Evolutionary conservation across 352 stramenopile genomes (phyloP), one percentile per base, ranked within the genome.

Genomic region (Globisporangium megalacanthum): DNA sequence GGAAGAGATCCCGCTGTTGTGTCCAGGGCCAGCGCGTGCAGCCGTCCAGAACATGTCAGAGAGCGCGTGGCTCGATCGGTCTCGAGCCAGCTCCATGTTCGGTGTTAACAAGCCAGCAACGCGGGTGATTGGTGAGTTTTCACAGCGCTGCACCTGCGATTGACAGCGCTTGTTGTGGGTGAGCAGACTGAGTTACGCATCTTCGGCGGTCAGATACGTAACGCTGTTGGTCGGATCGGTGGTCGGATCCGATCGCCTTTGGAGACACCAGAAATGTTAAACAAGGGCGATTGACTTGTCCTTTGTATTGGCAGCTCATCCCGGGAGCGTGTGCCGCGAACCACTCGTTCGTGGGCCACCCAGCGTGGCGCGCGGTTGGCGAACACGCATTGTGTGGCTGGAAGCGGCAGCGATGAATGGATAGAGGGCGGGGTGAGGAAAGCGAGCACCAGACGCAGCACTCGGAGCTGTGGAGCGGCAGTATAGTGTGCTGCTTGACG

Each of bases 281-380:
- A 47, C 41, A 10, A 6, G 39, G 39, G 39, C 11, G 39, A 22
- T 8, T 47, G 41, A 47, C 41, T 47, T 47, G 41, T 15, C 14
- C 15, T 47, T 47, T 47, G 41, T 47, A 47, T 47, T 15, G 15
- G 14, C 41, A 15, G n/a, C 41, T 29, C 41, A 47, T n/a, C 41
- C 15, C 41, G 15, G 41, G 41, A 55, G 56, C 56, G 56, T 62
- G 56, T 62, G 56, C 56, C 56, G 49, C 56, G 29, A 55, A 41
- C 48, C 56, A 62, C 49, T 56, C 56, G 56, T 62, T 61, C 49
- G 41, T 31, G n/a, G 41, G 9, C 42, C 45, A 48, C 37, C 49
- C 37, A 36, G 39, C 39, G 39, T 22, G 41, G 41, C 41, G 41
- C 25, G 25, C 25, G 25, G 25, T 29, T 29, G 25, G 25, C 25